Base-by-base conservation (phyloP, 2,329 filamentous ascomycete genomes). In the Phialophora chinensis region DNA sequence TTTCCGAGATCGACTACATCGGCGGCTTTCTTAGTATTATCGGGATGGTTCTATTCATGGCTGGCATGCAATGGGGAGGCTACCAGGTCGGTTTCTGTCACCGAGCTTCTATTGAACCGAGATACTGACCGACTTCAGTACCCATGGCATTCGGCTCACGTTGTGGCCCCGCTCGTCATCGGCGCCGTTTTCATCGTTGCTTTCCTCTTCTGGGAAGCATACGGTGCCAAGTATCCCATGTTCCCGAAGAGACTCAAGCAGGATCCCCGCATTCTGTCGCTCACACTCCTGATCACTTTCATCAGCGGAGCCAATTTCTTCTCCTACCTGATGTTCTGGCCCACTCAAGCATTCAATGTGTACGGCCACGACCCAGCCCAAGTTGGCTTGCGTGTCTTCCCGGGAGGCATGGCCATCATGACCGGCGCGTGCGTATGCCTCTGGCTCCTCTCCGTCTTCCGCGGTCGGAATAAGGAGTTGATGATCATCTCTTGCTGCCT, bases 331-430 rank as follows among this genome's bases (percentile, higher is more conserved):
- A 80, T 81, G 75, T 87, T 89, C 74, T 90, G 87, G 87, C 86
- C 86, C 4, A 87, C 86, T 0, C 84, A 89, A 74, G 83, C 85
- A 0, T 88, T 86, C 77, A 89, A 89, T 70, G 84, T 89, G 7
- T 89, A 89, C 73, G 86, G 86, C 10, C 86, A 90, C 69, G 86
- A 90, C 68, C 87, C 88, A 0, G 76, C 88, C 20, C 82, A 81
- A 23, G 84, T 90, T 59, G 89, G 89, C 23, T 77, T 91, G 63
- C 84, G 88, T 62, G 86, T 85, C 49, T 75, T 91, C 4, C 88
- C 88, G 1, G 83, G 90, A 66, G 88, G 86, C 1, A 86, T 90
- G 65, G 83, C 83, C 20, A 88, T 90, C 72, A 80, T 90, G 49
- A 77, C 76, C 29, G 89, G 89, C 11, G 87, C 87, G 25, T 83